A percentile compares a stretch with the other conserved stretches of the same genome.
These are phyloP conservation scores for Microthyrium microscopicum DNA, from an alignment of 2,329 filamentous ascomycete species.

Conservation along the genomic window DNA sequence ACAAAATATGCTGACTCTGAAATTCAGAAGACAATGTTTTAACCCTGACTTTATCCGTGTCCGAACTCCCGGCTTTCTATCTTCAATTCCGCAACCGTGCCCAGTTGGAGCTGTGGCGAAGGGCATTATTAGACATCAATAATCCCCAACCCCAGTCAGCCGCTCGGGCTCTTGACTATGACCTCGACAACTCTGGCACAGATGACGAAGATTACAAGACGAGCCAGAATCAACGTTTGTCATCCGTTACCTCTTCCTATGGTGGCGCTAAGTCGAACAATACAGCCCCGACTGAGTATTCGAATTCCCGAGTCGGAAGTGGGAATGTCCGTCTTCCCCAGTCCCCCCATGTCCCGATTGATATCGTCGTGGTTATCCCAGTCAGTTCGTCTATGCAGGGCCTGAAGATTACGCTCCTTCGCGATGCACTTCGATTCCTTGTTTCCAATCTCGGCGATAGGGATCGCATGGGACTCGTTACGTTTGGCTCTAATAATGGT, in stretches of 20 bases:
- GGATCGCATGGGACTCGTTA: slow-evolving; percentile 93
- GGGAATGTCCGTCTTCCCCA: slow-evolving; percentile 28
- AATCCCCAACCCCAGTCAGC: slow-evolving; percentile 39
- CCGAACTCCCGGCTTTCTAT: slow-evolving; percentile 85
- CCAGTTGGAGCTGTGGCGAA: slow-evolving; percentile 81
- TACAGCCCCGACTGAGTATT: slow-evolving; percentile 86
- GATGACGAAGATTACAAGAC: slow-evolving; percentile 75
- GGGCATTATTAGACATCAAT: slow-evolving; percentile 71
- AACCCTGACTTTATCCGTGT: slow-evolving; percentile 78
- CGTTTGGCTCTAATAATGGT: slow-evolving; percentile 86
- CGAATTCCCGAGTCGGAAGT: slow-evolving; percentile 38
- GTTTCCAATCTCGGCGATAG: slow-evolving; percentile 77
- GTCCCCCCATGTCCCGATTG: slow-evolving; percentile 74
- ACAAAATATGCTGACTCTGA: slow-evolving; percentile 5
- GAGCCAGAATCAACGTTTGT: slow-evolving; percentile 46
- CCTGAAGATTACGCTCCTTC: slow-evolving; percentile 89
- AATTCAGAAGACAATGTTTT: slow-evolving; percentile 61
- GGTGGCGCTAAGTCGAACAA: slow-evolving; percentile 67
- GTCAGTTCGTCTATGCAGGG: slow-evolving; percentile 98
- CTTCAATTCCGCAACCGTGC: slow-evolving; percentile 71
- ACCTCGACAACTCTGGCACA: slow-evolving; percentile 62
- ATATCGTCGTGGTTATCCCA: slow-evolving; percentile 90
- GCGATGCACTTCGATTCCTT: slow-evolving; percentile 83
- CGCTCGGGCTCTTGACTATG: slow-evolving; percentile 54
- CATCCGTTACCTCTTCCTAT: slow-evolving; percentile 69